Conservation (phyloP, 2,329 filamentous ascomycete genomes). For the Penicillium corylophilum region DNA sequence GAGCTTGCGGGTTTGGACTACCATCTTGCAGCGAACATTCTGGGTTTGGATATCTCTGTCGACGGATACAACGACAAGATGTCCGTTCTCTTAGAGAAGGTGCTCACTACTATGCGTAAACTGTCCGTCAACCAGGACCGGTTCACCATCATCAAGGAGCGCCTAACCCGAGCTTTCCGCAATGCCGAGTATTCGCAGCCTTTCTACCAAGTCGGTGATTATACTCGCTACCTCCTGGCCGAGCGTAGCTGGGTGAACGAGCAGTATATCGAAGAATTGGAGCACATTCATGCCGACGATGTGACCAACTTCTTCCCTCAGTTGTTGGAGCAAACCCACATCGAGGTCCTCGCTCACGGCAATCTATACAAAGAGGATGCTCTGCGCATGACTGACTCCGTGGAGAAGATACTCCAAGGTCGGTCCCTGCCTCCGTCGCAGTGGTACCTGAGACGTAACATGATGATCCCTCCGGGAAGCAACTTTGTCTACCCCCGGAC, state of each 20-base stretch:
- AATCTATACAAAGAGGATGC: slow-evolving; percentile 95
- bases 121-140: slow-evolving; percentile 81
- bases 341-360: slow-evolving; percentile 85
- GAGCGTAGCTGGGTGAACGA: slow-evolving; percentile 78
- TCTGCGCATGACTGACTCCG: slow-evolving; percentile 75
- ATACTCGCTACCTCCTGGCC: slow-evolving; percentile 73
- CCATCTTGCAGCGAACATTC: slow-evolving; percentile 67
- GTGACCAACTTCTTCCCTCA: slow-evolving; percentile 77
- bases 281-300: slow-evolving; percentile 69
- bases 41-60: slow-evolving; percentile 74
- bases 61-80: slow-evolving; percentile 97
- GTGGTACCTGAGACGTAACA: slow-evolving; percentile 73
- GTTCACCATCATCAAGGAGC: slow-evolving; percentile 89
- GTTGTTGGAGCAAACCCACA: slow-evolving; percentile 76
- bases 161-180: slow-evolving; percentile 70
- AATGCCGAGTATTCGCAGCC: slow-evolving; percentile 89
- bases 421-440: slow-evolving; percentile 71
- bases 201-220: slow-evolving; percentile 83
- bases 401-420: slow-evolving; percentile 75
- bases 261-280: slow-evolving; percentile 74
- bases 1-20: slow-evolving; percentile 89
- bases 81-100: slow-evolving; percentile 83
- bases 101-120: slow-evolving; percentile 79
- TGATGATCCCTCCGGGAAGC: slow-evolving; percentile 74
- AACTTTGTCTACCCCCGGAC: slow-evolving; percentile 81